Percentiles rank a stretch among this genome's conserved stretches.
Conservation (phyloP, 257 asterid genomes). For the Gardenia jasminoides region DNA sequence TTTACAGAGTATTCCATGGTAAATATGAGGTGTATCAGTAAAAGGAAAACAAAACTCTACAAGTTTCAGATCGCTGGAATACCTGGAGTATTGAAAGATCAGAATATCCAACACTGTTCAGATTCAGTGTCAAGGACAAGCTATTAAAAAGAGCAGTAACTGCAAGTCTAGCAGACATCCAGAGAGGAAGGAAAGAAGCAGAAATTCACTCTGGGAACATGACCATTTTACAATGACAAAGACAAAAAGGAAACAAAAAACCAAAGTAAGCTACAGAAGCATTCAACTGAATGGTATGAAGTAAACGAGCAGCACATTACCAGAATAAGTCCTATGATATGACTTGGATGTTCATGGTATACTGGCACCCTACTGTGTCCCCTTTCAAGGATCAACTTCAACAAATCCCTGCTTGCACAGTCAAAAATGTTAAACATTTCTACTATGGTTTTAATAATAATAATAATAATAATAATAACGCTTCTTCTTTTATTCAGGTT, state of each 20-base stretch:
- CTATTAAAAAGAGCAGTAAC: background rate
- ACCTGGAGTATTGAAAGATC: background rate
- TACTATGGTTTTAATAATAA: no score
- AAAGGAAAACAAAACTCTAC: no score
- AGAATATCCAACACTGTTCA: no score
- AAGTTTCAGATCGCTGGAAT: background rate
- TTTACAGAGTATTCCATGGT: background rate
- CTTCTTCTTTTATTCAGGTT: background rate
- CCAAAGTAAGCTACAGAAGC: background rate
- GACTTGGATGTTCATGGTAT: conserved; percentile 57
- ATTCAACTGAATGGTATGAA: background rate
- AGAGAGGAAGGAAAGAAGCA: background rate
- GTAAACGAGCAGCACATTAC: conserved; percentile 24
- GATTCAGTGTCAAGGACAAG: background rate
- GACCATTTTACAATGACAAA: background rate
- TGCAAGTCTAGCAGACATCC: background rate
- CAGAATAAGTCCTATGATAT: conserved; percentile 75
- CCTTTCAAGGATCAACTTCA: conserved; percentile 65
- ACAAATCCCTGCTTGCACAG: conserved; percentile 40
- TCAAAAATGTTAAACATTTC: background rate
- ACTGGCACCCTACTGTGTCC: conserved; percentile 83
- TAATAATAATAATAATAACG: no score
- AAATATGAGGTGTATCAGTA: no score
- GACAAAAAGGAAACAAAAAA: background rate
- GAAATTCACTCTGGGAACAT: background rate